Evolutionary conservation across 208 protist species (phyloP).

Genomic region (Novymonas esmeraldas): DNA sequence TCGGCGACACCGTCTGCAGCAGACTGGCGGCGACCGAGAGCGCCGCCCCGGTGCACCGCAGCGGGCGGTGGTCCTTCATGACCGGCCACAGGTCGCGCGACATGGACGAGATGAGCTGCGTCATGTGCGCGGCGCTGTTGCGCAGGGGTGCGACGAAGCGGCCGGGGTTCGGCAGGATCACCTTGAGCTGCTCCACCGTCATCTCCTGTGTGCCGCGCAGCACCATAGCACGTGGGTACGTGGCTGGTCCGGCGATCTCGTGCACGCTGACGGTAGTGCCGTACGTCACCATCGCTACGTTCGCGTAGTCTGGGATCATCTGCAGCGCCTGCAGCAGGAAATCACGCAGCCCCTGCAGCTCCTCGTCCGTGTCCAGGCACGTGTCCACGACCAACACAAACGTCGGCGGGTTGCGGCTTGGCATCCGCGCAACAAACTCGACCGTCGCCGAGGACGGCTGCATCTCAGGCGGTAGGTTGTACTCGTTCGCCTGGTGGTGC

Average conservation of each 20-base stretch:
- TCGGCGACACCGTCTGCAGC: slow-evolving; percentile 89
- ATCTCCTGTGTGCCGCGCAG: slow-evolving; percentile 84
- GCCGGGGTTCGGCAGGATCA: slow-evolving; percentile 40
- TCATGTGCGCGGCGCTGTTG: slow-evolving; percentile 70
- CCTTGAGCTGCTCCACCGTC: slow-evolving; percentile 55
- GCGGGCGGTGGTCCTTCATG: slow-evolving; percentile 85
- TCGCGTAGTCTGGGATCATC: slow-evolving; percentile 92
- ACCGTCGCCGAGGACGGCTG: slow-evolving; percentile 77
- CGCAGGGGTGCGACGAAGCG: slow-evolving; percentile 84
- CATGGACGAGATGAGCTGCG: slow-evolving; percentile 94
- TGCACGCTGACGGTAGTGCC: slow-evolving; percentile 95
- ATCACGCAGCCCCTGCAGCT: slow-evolving; percentile 94
- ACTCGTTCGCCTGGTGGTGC: slow-evolving; percentile 91
- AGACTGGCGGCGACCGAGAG: slow-evolving; percentile 96
- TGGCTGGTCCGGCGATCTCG: slow-evolving; percentile 65
- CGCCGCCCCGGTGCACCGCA: slow-evolving; percentile 97
- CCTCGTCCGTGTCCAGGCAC: slow-evolving; percentile 94
- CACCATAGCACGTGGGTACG: slow-evolving; percentile 85
- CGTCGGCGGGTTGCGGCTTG: slow-evolving; percentile 56
- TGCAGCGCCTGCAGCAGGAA: slow-evolving; percentile 91
- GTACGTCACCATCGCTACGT: slow-evolving; percentile 98
- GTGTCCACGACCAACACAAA: slow-evolving; percentile 98
- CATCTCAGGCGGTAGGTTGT: slow-evolving; percentile 49
- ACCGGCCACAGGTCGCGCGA: slow-evolving; percentile 97
- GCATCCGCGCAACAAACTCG: slow-evolving; percentile 90